Percentiles rank a stretch among this genome's conserved stretches.
Conservation (phyloP, 2,329 filamentous ascomycete species). For the Pestalotiopsis sp. region DNA sequence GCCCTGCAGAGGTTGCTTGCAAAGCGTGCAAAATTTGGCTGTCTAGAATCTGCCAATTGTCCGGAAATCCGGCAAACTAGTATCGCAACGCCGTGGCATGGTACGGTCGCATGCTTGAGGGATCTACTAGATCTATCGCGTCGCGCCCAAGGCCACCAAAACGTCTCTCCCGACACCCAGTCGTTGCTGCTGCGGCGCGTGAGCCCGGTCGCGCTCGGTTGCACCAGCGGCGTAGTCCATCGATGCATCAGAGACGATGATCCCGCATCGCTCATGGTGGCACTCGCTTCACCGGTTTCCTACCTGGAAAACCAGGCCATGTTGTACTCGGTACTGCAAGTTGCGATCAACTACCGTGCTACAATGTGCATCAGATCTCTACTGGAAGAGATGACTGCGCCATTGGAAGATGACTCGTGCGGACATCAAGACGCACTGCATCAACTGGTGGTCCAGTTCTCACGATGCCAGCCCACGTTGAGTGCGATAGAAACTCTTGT, state of each 20-base stretch:
- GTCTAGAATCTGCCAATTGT: neutral
- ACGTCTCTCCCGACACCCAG: neutral
- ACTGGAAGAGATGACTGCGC: slow-evolving; percentile 13
- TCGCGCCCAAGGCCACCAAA: neutral
- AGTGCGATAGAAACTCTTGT: neutral
- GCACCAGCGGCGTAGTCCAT: slow-evolving; percentile 12
- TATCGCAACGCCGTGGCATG: slow-evolving; percentile 8
- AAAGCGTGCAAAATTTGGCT: neutral
- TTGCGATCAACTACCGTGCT: slow-evolving; percentile 13
- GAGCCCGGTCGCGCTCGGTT: slow-evolving; percentile 11
- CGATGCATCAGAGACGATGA: slow-evolving; percentile 12
- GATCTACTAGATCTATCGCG: neutral
- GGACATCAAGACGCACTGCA: slow-evolving; percentile 15
- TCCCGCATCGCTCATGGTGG: slow-evolving; percentile 15
- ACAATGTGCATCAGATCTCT: slow-evolving; percentile 14
- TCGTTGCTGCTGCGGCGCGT: slow-evolving; percentile 14
- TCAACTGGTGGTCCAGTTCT: slow-evolving; percentile 12
- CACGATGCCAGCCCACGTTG: neutral
- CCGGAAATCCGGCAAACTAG: neutral
- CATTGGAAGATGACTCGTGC: slow-evolving; percentile 10
- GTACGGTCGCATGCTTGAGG: neutral
- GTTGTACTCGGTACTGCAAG: slow-evolving; percentile 16
- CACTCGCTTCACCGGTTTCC: slow-evolving; percentile 13
- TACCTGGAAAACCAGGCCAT: slow-evolving; percentile 17
- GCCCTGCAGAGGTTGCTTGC: slow-evolving; percentile 11